These are phyloP conservation scores for Colletotrichum lupini DNA, from an alignment of 2,329 filamentous ascomycete species.

Conservation along the genomic window DNA sequence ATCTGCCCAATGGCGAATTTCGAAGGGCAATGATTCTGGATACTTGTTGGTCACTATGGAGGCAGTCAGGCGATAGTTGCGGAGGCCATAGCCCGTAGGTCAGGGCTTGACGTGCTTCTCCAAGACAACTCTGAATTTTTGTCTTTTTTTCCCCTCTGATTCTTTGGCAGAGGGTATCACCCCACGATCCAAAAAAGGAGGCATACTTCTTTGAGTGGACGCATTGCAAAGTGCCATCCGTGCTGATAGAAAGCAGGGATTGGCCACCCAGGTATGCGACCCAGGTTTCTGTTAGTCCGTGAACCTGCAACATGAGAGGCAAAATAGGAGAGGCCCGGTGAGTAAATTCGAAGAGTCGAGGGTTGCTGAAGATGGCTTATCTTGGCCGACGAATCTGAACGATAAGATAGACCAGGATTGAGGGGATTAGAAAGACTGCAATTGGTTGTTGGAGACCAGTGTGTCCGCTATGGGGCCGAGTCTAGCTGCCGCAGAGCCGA, in stretches of 20 bases:
- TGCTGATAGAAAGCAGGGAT: slow-evolving; percentile 6
- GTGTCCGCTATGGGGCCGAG: slow-evolving; percentile 16
- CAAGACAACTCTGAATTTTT: not conserved
- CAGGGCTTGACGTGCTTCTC: not conserved
- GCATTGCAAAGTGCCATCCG: not conserved
- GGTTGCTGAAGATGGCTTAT: slow-evolving; percentile 20
- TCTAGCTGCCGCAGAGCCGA: slow-evolving; percentile 22
- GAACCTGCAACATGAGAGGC: slow-evolving; percentile 14
- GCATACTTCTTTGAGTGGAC: not conserved
- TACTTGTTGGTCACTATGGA: slow-evolving; percentile 11
- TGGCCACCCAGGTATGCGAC: slow-evolving; percentile 2
- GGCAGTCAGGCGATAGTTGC: slow-evolving; percentile 16
- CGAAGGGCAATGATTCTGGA: not conserved
- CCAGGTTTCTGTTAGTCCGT: slow-evolving; percentile 2
- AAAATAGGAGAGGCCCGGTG: not conserved
- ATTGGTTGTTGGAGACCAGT: slow-evolving; percentile 10
- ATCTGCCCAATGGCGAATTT: slow-evolving; percentile 9
- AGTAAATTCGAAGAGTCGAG: slow-evolving; percentile 1
- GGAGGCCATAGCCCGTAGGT: not conserved
- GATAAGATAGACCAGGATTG: slow-evolving; percentile 9
- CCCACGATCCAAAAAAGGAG: not conserved
- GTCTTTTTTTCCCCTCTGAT: not conserved
- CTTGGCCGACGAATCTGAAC: not conserved
- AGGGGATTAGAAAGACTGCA: not conserved
- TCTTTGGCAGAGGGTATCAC: not conserved